Evolutionary conservation across 805 yeast genomes (phyloP).

Genomic region (Zygosaccharomyces gambellarensis): DNA sequence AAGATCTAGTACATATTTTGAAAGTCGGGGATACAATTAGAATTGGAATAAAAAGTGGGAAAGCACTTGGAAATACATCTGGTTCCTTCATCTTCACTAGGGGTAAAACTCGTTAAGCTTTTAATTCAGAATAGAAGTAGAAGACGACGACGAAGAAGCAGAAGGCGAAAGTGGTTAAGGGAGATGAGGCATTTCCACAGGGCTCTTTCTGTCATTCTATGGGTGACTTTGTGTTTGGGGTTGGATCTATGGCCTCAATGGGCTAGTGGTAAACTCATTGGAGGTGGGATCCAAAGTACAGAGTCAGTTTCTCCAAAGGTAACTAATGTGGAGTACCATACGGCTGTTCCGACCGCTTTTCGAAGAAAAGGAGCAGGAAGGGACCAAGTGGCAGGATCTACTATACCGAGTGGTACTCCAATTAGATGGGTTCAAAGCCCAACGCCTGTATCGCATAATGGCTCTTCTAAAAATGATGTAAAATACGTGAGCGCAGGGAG

Average conservation of each 20-base stretch:
- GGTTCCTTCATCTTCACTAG: not conserved
- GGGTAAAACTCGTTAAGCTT: not conserved
- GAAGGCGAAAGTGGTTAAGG: not conserved
- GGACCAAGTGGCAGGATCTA: not conserved
- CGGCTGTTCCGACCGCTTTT: slow-evolving; percentile 11
- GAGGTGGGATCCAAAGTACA: not conserved
- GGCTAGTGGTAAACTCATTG: not conserved
- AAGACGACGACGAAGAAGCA: slow-evolving; percentile 1
- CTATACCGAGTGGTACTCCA: not conserved
- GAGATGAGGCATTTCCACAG: slow-evolving; percentile 1
- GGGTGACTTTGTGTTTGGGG: slow-evolving; percentile 3
- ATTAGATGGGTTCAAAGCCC: slow-evolving; percentile 1
- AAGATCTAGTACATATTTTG: not conserved
- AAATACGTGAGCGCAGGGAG: not conserved
- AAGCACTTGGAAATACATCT: not conserved
- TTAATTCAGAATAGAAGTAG: not conserved
- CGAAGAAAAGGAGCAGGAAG: slow-evolving; percentile 6
- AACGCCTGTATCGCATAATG: slow-evolving; percentile 1
- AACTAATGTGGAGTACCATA: slow-evolving; percentile 8
- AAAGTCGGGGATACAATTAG: not conserved
- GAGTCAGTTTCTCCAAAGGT: slow-evolving; percentile 1
- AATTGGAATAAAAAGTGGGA: not conserved
- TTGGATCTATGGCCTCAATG: slow-evolving; percentile 5
- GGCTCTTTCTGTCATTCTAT: slow-evolving; percentile 4
- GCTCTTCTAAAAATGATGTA: not conserved